Evolutionary conservation across 1,284 basidiomycete genomes (phyloP).

Genomic region (Leccinum glutinopallens): DNA sequence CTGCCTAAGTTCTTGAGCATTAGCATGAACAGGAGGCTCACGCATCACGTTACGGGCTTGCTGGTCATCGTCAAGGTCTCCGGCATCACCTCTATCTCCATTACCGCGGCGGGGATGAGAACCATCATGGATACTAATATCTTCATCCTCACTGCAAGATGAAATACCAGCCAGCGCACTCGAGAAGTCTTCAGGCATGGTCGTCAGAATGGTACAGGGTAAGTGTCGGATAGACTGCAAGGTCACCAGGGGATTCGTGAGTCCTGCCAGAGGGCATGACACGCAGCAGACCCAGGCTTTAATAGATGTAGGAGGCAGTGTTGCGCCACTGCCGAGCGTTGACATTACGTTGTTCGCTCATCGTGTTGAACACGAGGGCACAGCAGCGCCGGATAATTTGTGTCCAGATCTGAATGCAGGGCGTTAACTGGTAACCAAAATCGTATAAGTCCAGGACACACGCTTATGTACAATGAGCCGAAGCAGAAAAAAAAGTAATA

Average conservation of each 20-base stretch:
- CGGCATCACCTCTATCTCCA: neutral
- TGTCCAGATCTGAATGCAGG: too few species aligned
- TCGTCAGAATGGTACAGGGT: neutral
- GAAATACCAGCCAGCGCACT: neutral
- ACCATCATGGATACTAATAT: neutral
- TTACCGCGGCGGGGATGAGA: neutral
- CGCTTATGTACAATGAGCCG: neutral
- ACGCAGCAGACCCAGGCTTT: neutral
- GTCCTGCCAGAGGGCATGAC: neutral
- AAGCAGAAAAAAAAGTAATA: neutral
- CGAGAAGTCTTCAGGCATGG: neutral
- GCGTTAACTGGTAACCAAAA: neutral
- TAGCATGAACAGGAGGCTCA: constrained; percentile 1
- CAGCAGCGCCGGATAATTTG: neutral
- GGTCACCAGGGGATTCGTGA: neutral
- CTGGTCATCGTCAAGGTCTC: neutral
- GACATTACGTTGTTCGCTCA: neutral
- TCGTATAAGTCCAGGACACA: neutral
- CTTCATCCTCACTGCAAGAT: neutral
- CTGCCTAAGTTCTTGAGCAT: constrained; percentile 8
- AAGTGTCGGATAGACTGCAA: neutral
- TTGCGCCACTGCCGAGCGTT: neutral
- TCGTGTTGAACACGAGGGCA: neutral
- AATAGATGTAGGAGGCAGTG: neutral
- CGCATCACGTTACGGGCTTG: neutral